These are phyloP conservation scores for Metschnikowia borealis DNA, from an alignment of 805 yeast genomes.

Conservation along the genomic window DNA sequence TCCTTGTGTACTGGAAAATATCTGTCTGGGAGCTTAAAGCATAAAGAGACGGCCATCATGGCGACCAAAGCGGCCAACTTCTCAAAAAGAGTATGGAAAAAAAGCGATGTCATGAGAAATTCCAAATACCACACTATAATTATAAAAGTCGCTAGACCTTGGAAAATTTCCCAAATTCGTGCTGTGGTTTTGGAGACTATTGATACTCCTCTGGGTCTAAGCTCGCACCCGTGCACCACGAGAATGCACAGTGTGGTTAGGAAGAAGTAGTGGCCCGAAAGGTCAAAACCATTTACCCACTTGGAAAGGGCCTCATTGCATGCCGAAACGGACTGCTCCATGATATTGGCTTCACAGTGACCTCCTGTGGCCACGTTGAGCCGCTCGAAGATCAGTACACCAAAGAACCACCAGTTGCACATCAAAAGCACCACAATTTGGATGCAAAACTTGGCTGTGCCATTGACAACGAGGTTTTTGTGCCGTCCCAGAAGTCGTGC, in stretches of 20 bases:
- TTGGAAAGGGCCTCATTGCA: slow-evolving; percentile 1
- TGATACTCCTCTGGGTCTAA: neutral
- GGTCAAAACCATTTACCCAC: slow-evolving; percentile 16
- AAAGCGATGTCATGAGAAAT: slow-evolving; percentile 13
- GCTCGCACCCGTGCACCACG: slow-evolving; percentile 3
- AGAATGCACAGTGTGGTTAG: slow-evolving; percentile 11
- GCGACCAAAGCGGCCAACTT: slow-evolving; percentile 11
- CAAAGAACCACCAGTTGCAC: slow-evolving; percentile 31
- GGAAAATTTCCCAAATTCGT: neutral
- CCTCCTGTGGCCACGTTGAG: slow-evolving; percentile 17
- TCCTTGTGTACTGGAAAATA: neutral
- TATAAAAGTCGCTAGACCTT: neutral
- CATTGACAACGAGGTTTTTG: neutral
- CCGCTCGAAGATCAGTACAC: slow-evolving; percentile 31
- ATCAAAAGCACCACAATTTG: slow-evolving; percentile 10
- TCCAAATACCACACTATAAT: slow-evolving; percentile 12
- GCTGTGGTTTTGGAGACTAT: neutral
- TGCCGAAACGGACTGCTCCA: slow-evolving; percentile 1
- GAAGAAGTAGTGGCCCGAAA: slow-evolving; percentile 16
- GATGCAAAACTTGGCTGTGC: slow-evolving; percentile 9
- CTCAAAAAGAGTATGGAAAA: slow-evolving; percentile 16
- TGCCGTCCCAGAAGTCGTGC: neutral
- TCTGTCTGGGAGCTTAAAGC: neutral
- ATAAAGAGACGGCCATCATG: neutral
- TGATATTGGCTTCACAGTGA: slow-evolving; percentile 4